Conservation (phyloP, 495 filamentous ascomycete genomes). For the Astrothelium subdiscretum region DNA sequence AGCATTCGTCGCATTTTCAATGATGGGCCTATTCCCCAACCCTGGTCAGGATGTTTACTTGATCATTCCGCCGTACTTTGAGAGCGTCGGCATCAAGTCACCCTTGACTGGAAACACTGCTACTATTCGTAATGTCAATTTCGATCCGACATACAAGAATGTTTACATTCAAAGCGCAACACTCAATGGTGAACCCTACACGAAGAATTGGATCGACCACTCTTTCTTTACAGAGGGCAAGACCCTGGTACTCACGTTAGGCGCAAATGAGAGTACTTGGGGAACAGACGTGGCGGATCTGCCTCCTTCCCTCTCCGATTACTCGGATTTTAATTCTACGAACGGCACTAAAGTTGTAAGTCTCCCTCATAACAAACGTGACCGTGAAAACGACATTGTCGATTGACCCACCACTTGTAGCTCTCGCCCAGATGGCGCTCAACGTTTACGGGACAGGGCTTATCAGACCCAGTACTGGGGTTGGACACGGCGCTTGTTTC, state of each 20-base stretch:
- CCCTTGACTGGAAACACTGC: conserved; percentile 53
- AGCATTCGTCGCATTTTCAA: conserved; percentile 28
- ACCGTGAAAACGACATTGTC: too few species aligned
- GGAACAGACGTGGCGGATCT: conserved; percentile 39
- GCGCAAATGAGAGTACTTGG: conserved; percentile 40
- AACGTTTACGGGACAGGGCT: background rate
- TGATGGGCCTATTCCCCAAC: conserved; percentile 34
- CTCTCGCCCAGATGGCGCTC: background rate
- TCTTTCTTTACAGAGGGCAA: conserved; percentile 42
- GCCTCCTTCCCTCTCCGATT: conserved; percentile 34
- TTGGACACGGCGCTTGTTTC: background rate
- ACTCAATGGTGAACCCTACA: conserved; percentile 38
- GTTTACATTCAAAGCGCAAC: conserved; percentile 43
- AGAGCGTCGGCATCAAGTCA: conserved; percentile 36
- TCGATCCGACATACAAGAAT: conserved; percentile 48
- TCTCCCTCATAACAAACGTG: background rate
- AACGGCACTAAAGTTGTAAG: background rate
- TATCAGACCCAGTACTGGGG: background rate
- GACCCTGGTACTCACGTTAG: conserved; percentile 38
- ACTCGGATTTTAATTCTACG: background rate
- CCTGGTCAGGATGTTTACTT: conserved; percentile 34
- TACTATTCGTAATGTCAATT: conserved; percentile 45
- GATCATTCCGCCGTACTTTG: conserved; percentile 32
- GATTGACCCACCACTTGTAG: too few species aligned
- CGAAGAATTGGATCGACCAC: conserved; percentile 46